Evolutionary conservation across 306 rosid species (phyloP).

Genomic region (Cyclanthera cordifolia): DNA sequence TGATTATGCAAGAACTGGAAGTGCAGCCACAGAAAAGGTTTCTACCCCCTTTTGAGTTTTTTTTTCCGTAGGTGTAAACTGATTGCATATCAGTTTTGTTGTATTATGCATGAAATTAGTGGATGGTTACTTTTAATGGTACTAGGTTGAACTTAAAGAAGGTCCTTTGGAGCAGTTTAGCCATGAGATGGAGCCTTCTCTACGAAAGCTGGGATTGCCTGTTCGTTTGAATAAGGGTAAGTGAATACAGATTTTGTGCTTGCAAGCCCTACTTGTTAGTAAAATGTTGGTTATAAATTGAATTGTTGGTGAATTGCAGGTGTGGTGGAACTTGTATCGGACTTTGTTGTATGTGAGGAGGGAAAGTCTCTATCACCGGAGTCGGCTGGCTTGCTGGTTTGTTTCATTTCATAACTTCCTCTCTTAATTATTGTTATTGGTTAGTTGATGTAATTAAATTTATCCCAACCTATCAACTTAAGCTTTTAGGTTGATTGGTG

Average conservation of each 20-base stretch:
- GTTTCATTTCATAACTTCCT: conserved; percentile 2
- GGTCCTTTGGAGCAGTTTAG: conserved; percentile 87
- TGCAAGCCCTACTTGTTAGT: not conserved
- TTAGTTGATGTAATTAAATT: no score
- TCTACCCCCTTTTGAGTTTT: not conserved
- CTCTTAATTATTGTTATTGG: no score
- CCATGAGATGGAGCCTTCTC: conserved; percentile 96
- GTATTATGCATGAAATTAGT: not conserved
- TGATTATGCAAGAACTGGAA: conserved; percentile 88
- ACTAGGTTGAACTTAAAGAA: conserved; percentile 82
- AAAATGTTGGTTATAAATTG: not conserved
- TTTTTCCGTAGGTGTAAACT: not conserved
- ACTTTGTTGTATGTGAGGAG: conserved; percentile 79
- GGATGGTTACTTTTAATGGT: not conserved
- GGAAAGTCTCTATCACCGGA: conserved; percentile 90
- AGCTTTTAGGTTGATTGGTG: no score
- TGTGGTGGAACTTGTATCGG: conserved; percentile 78
- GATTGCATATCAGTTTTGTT: not conserved
- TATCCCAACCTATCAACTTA: no score
- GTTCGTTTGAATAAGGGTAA: conserved; percentile 91
- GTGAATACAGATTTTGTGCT: not conserved
- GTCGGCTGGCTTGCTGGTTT: conserved; percentile 71
- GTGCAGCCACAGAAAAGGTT: conserved; percentile 60
- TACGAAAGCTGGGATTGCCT: conserved; percentile 93
- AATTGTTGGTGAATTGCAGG: conserved; percentile 35